Evolutionary conservation across 331 rosid genomes (phyloP).

Genomic region (Cucumis variabilis): DNA sequence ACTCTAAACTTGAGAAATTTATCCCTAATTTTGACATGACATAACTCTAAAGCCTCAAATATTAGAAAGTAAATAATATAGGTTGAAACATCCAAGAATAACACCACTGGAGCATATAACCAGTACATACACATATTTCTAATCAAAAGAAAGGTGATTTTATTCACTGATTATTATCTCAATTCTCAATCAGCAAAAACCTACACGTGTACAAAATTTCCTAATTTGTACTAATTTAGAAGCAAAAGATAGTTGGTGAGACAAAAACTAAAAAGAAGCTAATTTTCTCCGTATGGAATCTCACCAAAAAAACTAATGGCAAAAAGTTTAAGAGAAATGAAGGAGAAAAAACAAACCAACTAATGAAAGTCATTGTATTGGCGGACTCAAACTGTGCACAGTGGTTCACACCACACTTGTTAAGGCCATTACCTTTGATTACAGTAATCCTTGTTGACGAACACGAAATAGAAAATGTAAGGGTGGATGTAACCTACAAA

Average conservation of each 20-base stretch:
- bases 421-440: slow-evolving; percentile 45
- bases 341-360: slow-evolving; percentile 55
- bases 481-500: slow-evolving; percentile 51
- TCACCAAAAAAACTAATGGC: slow-evolving; percentile 49
- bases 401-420: slow-evolving; percentile 43
- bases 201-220: slow-evolving; percentile 33
- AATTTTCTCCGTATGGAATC: neutral
- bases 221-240: neutral
- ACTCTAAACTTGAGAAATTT: neutral
- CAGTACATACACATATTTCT: neutral
- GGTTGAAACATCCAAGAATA: neutral
- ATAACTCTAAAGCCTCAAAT: neutral
- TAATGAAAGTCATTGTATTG: slow-evolving; percentile 53
- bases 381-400: slow-evolving; percentile 48
- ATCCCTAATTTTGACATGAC: neutral
- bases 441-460: slow-evolving; percentile 56
- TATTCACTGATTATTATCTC: slow-evolving; percentile 16
- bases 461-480: slow-evolving; percentile 53
- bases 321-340: slow-evolving; percentile 52
- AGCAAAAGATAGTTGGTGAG: neutral
- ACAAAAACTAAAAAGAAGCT: neutral
- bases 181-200: slow-evolving; percentile 18
- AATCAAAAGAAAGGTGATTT: neutral
- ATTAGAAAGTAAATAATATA: neutral
- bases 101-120: neutral